Base-by-base conservation (phyloP, 2,329 filamentous ascomycete species). In the Erysiphe pulchra region DNA sequence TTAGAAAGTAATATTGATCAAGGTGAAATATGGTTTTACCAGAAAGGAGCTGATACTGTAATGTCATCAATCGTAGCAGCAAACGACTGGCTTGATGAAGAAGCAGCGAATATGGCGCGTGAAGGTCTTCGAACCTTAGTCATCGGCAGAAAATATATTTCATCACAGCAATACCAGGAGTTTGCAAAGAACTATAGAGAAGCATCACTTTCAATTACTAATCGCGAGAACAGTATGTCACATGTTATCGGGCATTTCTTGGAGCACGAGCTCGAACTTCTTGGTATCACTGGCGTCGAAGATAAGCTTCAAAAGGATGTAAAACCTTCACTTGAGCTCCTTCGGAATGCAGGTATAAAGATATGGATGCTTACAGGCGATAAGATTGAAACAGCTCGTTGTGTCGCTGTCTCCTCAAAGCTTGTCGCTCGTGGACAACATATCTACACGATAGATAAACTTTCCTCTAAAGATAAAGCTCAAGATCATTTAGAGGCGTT, bases 331-430 rank as follows among this genome's bases (percentile, higher is more conserved):
- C 69, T 98, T 6, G 92, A 98, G 61, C 73, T 98, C 5, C 71
- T 98, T 45, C 82, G 90, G 52, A 98, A 98, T 55, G 90, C 90
- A 0, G 90, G 90, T 24, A 90, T 98, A 63, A 95, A 95, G 61
- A 95, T 98, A 44, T 98, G 90, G 90, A 98, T 98, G 90, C 68
- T 98, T 59, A 98, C 90, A 0, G 90, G 90, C 42, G 90, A 98
- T 67, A 98, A 98, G 62, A 83, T 98, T 2, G 90, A 98, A 63
- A 98, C 90, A 13, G 90, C 90, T 14, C 77, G 90, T 33, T 98
- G 90, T 61, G 87, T 98, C 12, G 92, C 90, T 1, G 80, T 98
- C 39, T 92, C 81, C 56, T 86, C 87, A 30, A 94, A 94, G 60
- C 71, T 98, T 7, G 90, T 98, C 13, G 80, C 85, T 4, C 71